Percentiles rank a stretch among this genome's conserved stretches.
phyloP scores from a whole-genome alignment of 306 rosid genomes.

The Aeschynomene evenia region DNA sequence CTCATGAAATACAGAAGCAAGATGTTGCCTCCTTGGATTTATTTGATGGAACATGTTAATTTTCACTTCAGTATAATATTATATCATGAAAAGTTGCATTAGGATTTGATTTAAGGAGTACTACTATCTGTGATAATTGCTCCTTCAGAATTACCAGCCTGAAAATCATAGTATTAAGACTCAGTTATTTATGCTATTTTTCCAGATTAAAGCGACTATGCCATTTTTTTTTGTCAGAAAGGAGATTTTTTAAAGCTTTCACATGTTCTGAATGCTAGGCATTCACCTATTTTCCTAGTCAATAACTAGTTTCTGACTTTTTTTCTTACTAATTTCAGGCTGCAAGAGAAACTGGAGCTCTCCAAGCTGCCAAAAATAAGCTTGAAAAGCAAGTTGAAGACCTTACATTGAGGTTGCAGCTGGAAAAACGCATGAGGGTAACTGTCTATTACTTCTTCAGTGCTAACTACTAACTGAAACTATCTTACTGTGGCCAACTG shows the following conservation, averaged over 20 bases:
- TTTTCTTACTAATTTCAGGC: constrained; percentile 51
- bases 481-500: constrained; percentile 8
- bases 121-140: not conserved
- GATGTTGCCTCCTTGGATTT: not conserved
- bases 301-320: too few relatives aligned
- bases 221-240: constrained; percentile 2
- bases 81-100: constrained; percentile 2
- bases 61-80: constrained; percentile 2
- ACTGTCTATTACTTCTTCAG: constrained; percentile 23
- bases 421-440: constrained; percentile 98
- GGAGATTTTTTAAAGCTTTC: not conserved
- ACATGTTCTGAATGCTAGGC: constrained; percentile 19
- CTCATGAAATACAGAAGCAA: not conserved
- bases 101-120: not conserved
- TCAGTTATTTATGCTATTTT: constrained; percentile 15
- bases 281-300: constrained; percentile 6
- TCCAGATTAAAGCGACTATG: not conserved
- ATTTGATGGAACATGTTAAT: not conserved
- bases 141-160: not conserved
- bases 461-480: constrained; percentile 6
- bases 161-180: not conserved
- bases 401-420: constrained; percentile 87
- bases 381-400: constrained; percentile 99
- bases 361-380: constrained; percentile 99
- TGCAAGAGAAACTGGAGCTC: constrained; percentile 99